Evolutionary conservation across 768 basidiomycete species (phyloP).

Genomic region (Galerina sulciceps): DNA sequence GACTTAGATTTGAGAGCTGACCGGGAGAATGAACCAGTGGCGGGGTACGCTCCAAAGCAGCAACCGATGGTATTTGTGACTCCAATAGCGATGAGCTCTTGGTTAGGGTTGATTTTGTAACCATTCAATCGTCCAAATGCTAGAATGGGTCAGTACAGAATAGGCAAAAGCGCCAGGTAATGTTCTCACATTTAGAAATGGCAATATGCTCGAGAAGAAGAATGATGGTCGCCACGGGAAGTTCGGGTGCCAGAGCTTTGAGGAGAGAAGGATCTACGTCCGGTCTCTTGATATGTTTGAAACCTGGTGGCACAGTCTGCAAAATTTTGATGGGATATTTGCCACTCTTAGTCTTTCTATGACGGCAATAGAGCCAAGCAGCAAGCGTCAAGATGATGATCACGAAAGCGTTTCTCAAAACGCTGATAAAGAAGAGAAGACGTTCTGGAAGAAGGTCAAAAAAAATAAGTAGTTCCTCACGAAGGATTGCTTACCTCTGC

Average conservation of each 20-base stretch:
- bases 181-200: constrained; percentile 82
- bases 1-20: constrained; percentile 95
- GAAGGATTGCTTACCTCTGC: constrained; percentile 45
- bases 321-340: constrained; percentile 87
- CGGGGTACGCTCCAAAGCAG: constrained; percentile 90
- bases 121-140: constrained; percentile 94
- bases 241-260: constrained; percentile 67
- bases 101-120: constrained; percentile 93
- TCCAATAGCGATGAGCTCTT: constrained; percentile 97
- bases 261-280: constrained; percentile 51
- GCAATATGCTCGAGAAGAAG: constrained; percentile 95
- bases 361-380: constrained; percentile 82
- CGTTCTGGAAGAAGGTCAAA: constrained; percentile 46
- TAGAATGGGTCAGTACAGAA: constrained; percentile 29
- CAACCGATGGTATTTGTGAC: constrained; percentile 93
- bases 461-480: background rate
- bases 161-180: background rate
- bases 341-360: constrained; percentile 58
- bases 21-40: constrained; percentile 98
- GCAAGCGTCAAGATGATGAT: constrained; percentile 86
- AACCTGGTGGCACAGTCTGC: constrained; percentile 82
- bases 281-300: constrained; percentile 60
- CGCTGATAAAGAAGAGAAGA: constrained; percentile 76
- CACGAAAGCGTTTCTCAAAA: constrained; percentile 85
- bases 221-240: constrained; percentile 88